Evolutionary conservation across 495 filamentous ascomycete species (phyloP), one percentile per base, ranked within the genome.

Genomic region (Sporormia fimetaria): DNA sequence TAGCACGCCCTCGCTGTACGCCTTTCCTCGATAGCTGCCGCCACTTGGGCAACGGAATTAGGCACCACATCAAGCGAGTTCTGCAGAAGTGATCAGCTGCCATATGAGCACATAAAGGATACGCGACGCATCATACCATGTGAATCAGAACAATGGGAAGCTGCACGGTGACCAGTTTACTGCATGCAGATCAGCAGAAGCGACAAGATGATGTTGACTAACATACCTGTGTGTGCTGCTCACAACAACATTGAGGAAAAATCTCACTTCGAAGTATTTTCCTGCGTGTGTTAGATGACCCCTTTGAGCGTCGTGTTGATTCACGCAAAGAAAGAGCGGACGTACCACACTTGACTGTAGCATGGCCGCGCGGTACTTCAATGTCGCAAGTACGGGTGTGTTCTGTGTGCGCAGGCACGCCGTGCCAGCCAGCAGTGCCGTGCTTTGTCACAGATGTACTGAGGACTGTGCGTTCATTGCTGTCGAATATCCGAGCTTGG

Each of bases 31-130:
- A 75, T 70, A n/a, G 71, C 65, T 4, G 65, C 63, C 15, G 71
- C 65, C 6, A 75, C 71, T 57, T 73, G 70, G 3, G 64, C 59
- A 6, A 75, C 58, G n/a, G 68, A 66, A 40, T 75, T 75, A 3
- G 73, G 70, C 18, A 71, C 64, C n/a, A 75, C 70, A 33, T 75
- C 73, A 37, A 74, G 66, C 18, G 73, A 72, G 52, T 74, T 74
- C 65, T 68, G 25, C 8, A n/a, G 23, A 21, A 23, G 21, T 9
- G 4, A 25, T 52, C 31, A 43, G 43, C 52, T 55, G 41, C 23
- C 11, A 20, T 6, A 14, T 33, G 24, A 45, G 24, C n/a, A n/a
- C n/a, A n/a, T 17, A 16, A 36, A 34, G 26, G 26, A 21, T 24
- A 20, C 4, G 29, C 28, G 34, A 34, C 33, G 29, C 6, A 21